Evolutionary conservation across 805 yeast species (phyloP), one percentile per base, ranked within the genome.

Genomic region (Clavispora carvajalis): DNA sequence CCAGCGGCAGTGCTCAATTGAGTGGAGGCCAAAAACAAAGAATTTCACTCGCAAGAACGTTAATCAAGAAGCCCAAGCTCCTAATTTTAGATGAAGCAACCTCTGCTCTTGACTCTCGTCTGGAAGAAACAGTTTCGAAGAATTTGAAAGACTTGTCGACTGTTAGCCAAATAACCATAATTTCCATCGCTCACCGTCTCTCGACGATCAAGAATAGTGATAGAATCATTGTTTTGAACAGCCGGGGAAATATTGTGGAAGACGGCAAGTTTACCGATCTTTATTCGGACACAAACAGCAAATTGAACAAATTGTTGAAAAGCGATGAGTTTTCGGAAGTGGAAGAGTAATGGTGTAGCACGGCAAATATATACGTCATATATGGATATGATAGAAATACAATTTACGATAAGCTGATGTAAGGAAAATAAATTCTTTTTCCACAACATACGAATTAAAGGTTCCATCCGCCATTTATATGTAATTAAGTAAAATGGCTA

Each of bases 21-120:
- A 84, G 95, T 45, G 98, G 97, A 16, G 98, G 98, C 12, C 98
- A 91, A 60, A 86, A 85, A 64, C 98, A 91, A 60, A 69, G 98
- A 51, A 80, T 91, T 33, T 95, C 96, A 7, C 71, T 91, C 43
- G 96, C 97, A 1, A 73, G 98, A 45, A 87, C 96, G 0, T 71
- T 91, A 38, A 71, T 91, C 38, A 70, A 85, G 38, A 73, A 80
- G 34, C 97, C 98, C 2, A 73, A 82, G 6, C 73, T 91, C n/a
- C 65, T 91, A 43, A 79, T 91, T 23, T 65, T 91, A 43, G 98
- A 91, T 59, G 98, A 91, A 59, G 96, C 97, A 11, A 91, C 98
- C 0, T 85, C 95, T 24, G 97, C 97, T 0, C 67, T 91, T 38
- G 98, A 91, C 57, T 79, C 95, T 10, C 85, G 85, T 40, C 82